Evolutionary conservation across 2,329 filamentous ascomycete species (phyloP).

Genomic region (Ustilaginoidea virens): DNA sequence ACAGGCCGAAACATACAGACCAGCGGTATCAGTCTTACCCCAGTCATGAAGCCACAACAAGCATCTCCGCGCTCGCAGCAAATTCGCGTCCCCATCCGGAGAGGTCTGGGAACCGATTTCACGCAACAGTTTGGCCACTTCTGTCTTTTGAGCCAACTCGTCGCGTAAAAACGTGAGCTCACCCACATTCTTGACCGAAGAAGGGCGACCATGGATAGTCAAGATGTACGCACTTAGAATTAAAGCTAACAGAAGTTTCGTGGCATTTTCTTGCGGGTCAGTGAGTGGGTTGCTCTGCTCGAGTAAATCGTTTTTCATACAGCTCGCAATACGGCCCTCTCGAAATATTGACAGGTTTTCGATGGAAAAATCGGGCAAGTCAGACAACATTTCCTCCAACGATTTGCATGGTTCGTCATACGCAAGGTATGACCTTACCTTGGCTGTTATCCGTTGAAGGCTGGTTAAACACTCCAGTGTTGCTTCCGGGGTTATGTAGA

Average conservation of each 20-base stretch:
- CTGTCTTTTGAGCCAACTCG: slow-evolving; percentile 45
- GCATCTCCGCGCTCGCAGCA: slow-evolving; percentile 45
- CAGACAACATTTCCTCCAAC: slow-evolving; percentile 29
- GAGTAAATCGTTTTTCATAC: slow-evolving; percentile 32
- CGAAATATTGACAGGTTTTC: slow-evolving; percentile 10
- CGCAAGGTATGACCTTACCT: slow-evolving; percentile 40
- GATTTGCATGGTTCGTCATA: slow-evolving; percentile 40
- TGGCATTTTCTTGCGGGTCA: slow-evolving; percentile 36
- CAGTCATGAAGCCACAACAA: slow-evolving; percentile 62
- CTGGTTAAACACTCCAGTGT: slow-evolving; percentile 41
- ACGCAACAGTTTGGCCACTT: slow-evolving; percentile 44
- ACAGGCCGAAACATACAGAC: slow-evolving; percentile 28
- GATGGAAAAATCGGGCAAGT: slow-evolving; percentile 24
- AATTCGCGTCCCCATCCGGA: slow-evolving; percentile 47
- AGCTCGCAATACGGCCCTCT: slow-evolving; percentile 13
- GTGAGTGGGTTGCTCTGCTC: slow-evolving; percentile 49
- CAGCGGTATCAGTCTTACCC: slow-evolving; percentile 32
- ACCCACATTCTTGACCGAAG: slow-evolving; percentile 36
- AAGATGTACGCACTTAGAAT: slow-evolving; percentile 44
- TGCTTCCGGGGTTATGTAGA: slow-evolving; percentile 49
- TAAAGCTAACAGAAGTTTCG: slow-evolving; percentile 45
- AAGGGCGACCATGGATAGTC: slow-evolving; percentile 32
- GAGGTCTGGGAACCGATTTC: slow-evolving; percentile 30
- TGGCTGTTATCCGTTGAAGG: slow-evolving; percentile 43
- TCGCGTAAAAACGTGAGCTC: slow-evolving; percentile 51